Evolutionary conservation across 371 early-diverging fungal genomes (phyloP), one percentile per base, ranked within the genome.

Genomic region (Lichtheimia ornata): DNA sequence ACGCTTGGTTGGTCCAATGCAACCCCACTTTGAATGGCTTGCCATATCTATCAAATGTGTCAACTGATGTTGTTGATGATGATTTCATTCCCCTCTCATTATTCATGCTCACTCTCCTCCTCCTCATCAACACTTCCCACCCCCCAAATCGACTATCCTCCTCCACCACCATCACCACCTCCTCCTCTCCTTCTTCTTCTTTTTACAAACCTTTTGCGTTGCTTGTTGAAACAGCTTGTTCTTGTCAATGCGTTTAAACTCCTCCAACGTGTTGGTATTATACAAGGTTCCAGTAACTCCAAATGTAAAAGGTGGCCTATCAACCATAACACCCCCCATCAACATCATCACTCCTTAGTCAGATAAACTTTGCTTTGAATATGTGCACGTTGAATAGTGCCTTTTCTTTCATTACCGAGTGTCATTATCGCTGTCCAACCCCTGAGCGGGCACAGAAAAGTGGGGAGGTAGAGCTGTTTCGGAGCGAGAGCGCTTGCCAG

Each of bases 231-330:
- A 84, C 20, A 91, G 67, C 41, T 72, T 80, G 41, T 80, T 73
- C 71, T 92, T 95, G 76, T 97, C 93, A 43, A 86, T 54, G 22
- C 58, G 64, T 64, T 90, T 90, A 73, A 96, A 97, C 43, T 93
- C 95, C 63, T 95, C 95, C 2, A 96, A 77, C 0, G 97, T 96
- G 73, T 97, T 97, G 42, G 94, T 92, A 74, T 96, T 96, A 59
- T 81, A 73, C 35, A 94, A 58, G 2, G 68, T 62, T 5, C 94
- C 94, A 6, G 80, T 71, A 9, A 79, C 74, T 13, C 71, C 71
- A 62, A 74, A 77, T 4, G 83, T 61, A 50, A 74, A 79, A 5
- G 85, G 71, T 43, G 82, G 85, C n/a, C 66, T 73, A 47, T 35
- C 28, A 28, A 28, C 4, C 28, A 28, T 28, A 28, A 28, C 12